Percentiles rank a stretch among this genome's conserved stretches.
Conservation (phyloP, 345 rosid species). For the Salix exigua region DNA sequence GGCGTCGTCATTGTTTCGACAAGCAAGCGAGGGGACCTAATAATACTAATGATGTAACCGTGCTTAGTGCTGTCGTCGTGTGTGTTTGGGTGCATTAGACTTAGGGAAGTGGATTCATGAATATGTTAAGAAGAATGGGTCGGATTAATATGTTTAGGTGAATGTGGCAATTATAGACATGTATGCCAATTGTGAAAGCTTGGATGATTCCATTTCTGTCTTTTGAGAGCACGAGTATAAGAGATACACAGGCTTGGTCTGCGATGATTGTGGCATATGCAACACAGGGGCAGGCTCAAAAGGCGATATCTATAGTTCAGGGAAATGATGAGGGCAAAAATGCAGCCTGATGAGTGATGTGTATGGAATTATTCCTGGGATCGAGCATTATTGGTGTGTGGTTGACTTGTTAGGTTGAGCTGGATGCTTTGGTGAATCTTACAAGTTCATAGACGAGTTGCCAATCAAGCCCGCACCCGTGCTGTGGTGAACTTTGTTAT, state of each 20-base stretch:
- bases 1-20: conserved; percentile 35
- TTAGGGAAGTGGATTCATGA: conserved; percentile 33
- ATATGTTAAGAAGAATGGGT: conserved; percentile 24
- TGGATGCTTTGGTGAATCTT: conserved; percentile 34
- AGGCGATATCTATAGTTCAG: conserved; percentile 34
- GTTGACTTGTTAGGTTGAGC: conserved; percentile 51
- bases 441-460: conserved; percentile 32
- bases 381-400: conserved; percentile 52
- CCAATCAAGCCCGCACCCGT: conserved; percentile 37
- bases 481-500: conserved; percentile 35
- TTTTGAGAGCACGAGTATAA: conserved; percentile 33
- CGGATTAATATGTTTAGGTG: conserved; percentile 24
- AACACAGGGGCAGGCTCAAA: conserved; percentile 34
- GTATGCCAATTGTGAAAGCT: conserved; percentile 49
- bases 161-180: conserved; percentile 43
- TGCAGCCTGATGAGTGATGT: conserved; percentile 35
- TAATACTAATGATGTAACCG: conserved; percentile 36
- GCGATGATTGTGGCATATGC: conserved; percentile 42
- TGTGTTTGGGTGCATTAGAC: conserved; percentile 36
- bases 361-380: conserved; percentile 27
- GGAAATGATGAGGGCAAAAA: conserved; percentile 34
- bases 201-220: conserved; percentile 30
- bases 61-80: conserved; percentile 39
- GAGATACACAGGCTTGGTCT: conserved; percentile 44
- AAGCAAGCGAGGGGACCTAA: conserved; percentile 25